Evolutionary conservation across 805 yeast species (phyloP).

Genomic region (Ogataea paradorogensis): DNA sequence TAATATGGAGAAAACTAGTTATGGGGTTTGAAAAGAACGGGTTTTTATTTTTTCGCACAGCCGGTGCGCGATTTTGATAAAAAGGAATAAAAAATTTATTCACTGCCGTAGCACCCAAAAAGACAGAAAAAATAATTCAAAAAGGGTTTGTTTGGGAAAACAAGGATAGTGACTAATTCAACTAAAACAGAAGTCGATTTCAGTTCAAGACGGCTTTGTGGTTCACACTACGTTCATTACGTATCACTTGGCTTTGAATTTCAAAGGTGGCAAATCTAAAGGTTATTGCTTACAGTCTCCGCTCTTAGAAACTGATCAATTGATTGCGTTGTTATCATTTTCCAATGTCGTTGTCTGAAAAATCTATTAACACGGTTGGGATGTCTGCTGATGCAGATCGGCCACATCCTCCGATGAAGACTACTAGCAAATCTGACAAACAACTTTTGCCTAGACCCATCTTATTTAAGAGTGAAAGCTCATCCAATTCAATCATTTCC

Average conservation of each 20-base stretch:
- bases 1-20: conserved; percentile 9
- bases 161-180: neutral
- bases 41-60: conserved; percentile 3
- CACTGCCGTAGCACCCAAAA: neutral
- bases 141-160: conserved; percentile 8
- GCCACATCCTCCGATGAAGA: neutral
- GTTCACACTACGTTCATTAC: conserved; percentile 2
- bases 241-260: neutral
- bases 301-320: neutral
- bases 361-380: conserved; percentile 18
- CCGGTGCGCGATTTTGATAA: conserved; percentile 12
- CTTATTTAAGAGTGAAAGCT: conserved; percentile 17
- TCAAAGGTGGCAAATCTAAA: neutral
- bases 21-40: neutral
- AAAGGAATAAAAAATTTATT: conserved; percentile 1
- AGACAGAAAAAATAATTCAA: conserved; percentile 2
- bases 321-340: neutral
- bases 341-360: conserved; percentile 20
- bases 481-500: conserved; percentile 11
- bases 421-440: neutral
- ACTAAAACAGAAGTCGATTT: neutral
- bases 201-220: neutral
- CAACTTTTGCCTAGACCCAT: conserved; percentile 21
- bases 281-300: no score
- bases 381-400: conserved; percentile 1